Base-by-base conservation (phyloP, 805 yeast species). In the Yueomyces sp. region DNA sequence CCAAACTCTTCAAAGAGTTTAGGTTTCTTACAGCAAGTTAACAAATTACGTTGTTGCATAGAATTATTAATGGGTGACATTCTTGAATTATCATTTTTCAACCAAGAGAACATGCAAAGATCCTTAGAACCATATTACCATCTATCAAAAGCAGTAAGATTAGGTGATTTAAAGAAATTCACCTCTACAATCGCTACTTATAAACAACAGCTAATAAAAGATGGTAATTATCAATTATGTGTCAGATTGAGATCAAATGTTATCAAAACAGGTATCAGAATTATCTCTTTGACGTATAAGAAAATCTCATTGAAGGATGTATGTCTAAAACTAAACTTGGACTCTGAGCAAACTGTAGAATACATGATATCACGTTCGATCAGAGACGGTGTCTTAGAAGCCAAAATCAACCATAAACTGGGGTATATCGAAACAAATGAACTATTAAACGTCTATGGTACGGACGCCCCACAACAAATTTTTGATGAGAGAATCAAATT, bases 301-400 rank as follows among this genome's bases (percentile, higher is more conserved):
- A 80, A 77, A 60, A 92, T 92, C 48, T 85, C 96, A 3, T 73
- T 92, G 55, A 84, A 82, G 63, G 99, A 92, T 59, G 87, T 92
- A 45, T 92, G 98, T 64, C 74, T 92, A 55, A 85, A 90, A 59
- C 74, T 92, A 59, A 87, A 84, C 53, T 73, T 92, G 49, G 98
- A 90, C 56, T 80, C 88, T 41, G 99, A 92, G 67, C 88, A 92
- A 57, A 81, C 90, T 54, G 95, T 96, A 1, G 99, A 92, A 67
- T 92, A 90, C 62, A 87, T 92, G 62, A 95, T 92, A 27, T 85
- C 96, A 36, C 90, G 92, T 68, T 92, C 96, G 28, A 90, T 92
- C 46, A 79, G 95, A 56, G 99, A 92, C 61, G 96, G 95, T 47
- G 97, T 92, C 42, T 85, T 92, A 59, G 97, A 92, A 57, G 97